Percentiles rank a stretch among this genome's conserved stretches.
Conservation (phyloP, 1,284 basidiomycete genomes). For the Psilocybe mexicana region DNA sequence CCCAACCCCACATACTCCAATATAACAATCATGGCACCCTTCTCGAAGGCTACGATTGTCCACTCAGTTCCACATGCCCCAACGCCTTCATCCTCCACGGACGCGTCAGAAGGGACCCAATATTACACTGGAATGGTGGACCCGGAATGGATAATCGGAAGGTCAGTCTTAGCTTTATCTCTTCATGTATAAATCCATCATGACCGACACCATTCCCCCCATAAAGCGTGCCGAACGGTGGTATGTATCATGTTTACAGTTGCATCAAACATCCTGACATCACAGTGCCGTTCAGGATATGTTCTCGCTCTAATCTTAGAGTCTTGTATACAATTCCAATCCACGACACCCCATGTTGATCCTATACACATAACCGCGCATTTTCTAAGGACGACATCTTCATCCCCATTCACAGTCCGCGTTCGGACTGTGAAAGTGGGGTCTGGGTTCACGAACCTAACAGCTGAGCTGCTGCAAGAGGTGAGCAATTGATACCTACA, state of each 20-base stretch:
- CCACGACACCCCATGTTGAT: slow-evolving; percentile 46
- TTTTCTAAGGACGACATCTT: slow-evolving; percentile 47
- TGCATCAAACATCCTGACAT: neutral
- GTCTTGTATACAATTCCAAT: slow-evolving; percentile 52
- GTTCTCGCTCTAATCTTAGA: slow-evolving; percentile 54
- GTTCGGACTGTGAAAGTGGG: slow-evolving; percentile 49
- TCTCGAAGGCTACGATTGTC: slow-evolving; percentile 35
- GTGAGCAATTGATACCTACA: slow-evolving; percentile 32
- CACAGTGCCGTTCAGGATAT: slow-evolving; percentile 44
- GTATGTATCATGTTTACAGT: slow-evolving; percentile 28
- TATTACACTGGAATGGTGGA: slow-evolving; percentile 44
- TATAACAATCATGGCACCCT: slow-evolving; percentile 37
- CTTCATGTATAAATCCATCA: neutral
- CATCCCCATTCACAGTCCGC: slow-evolving; percentile 45
- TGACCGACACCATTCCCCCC: neutral
- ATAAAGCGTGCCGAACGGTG: slow-evolving; percentile 55
- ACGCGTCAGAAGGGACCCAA: slow-evolving; percentile 20
- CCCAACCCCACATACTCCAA: neutral
- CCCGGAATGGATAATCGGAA: slow-evolving; percentile 42
- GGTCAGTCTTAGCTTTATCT: slow-evolving; percentile 33
- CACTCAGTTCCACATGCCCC: slow-evolving; percentile 4
- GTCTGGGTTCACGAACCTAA: slow-evolving; percentile 51
- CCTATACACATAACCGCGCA: slow-evolving; percentile 61
- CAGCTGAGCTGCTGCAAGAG: slow-evolving; percentile 56
- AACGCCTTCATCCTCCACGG: slow-evolving; percentile 2